Percentiles rank a stretch among this genome's conserved stretches.
phyloP scores from a whole-genome alignment of 345 rosid species.

The Alliaria petiolata region DNA sequence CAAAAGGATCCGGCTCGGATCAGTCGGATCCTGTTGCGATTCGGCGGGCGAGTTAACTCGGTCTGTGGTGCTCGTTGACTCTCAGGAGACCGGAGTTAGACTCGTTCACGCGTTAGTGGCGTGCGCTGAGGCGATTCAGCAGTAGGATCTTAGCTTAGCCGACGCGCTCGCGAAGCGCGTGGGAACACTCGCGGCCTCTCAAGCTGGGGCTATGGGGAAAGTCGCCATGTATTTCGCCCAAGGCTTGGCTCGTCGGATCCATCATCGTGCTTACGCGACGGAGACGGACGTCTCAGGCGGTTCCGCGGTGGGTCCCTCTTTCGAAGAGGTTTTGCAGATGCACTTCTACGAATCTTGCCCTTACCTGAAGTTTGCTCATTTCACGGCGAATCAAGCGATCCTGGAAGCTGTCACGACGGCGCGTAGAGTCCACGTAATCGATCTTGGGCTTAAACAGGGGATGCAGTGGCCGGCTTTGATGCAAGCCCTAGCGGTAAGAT shows the following conservation, averaged over 20 bases:
- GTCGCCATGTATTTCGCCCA: slow-evolving; percentile 74
- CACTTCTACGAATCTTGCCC: slow-evolving; percentile 89
- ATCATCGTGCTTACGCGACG: slow-evolving; percentile 4
- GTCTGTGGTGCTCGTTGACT: slow-evolving; percentile 64
- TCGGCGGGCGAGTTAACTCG: slow-evolving; percentile 36
- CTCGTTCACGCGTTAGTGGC: slow-evolving; percentile 71
- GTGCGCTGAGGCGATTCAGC: slow-evolving; percentile 75
- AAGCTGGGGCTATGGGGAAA: slow-evolving; percentile 60
- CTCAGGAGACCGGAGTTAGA: slow-evolving; percentile 77
- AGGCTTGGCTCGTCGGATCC: slow-evolving; percentile 55
- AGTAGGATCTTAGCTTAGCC: slow-evolving; percentile 54
- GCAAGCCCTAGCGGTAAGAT: slow-evolving; percentile 81
- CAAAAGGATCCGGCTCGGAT: slow-evolving; percentile 43
- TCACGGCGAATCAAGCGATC: slow-evolving; percentile 94
- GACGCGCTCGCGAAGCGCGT: slow-evolving; percentile 59
- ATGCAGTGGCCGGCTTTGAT: slow-evolving; percentile 93
- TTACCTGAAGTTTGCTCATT: slow-evolving; percentile 89
- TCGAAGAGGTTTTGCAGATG: slow-evolving; percentile 62
- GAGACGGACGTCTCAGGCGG: background rate
- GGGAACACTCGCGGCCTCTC: slow-evolving; percentile 46
- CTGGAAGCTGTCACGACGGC: slow-evolving; percentile 75
- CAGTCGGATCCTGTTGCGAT: slow-evolving; percentile 26
- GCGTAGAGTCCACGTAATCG: slow-evolving; percentile 81
- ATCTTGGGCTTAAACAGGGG: slow-evolving; percentile 83
- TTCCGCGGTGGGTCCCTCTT: background rate